A percentile compares a stretch with the other conserved stretches of the same genome.
phyloP scores from a whole-genome alignment of 2,329 filamentous ascomycete genomes.

The Aspergillus brasiliensis region DNA sequence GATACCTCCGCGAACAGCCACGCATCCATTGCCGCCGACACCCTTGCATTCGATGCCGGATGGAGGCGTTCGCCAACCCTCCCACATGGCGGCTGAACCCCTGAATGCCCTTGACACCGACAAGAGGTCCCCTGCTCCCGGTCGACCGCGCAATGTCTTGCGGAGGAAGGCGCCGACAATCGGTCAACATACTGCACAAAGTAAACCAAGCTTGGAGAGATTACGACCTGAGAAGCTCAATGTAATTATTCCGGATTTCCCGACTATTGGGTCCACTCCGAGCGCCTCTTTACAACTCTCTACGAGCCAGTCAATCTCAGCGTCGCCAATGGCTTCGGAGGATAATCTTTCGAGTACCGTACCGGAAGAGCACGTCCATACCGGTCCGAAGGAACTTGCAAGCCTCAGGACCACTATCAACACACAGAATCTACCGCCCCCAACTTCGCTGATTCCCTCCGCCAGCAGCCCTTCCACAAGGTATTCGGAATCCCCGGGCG shows the following conservation, averaged over 20 bases:
- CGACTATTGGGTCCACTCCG: conserved; percentile 21
- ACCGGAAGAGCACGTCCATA: conserved; percentile 19
- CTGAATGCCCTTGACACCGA: conserved; percentile 19
- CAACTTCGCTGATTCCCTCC: conserved; percentile 41
- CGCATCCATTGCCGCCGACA: conserved; percentile 22
- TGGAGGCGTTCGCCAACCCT: conserved; percentile 6
- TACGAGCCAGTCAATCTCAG: conserved; percentile 17
- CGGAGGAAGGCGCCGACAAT: conserved; percentile 47
- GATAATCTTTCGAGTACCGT: conserved; percentile 18
- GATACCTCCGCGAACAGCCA: conserved; percentile 33
- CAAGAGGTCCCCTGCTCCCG: conserved; percentile 21
- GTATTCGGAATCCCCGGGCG: conserved; percentile 49
- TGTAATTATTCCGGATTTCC: conserved; percentile 31
- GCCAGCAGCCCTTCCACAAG: conserved; percentile 49
- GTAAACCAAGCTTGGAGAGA: conserved; percentile 14
- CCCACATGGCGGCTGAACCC: conserved; percentile 11
- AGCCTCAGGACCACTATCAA: conserved; percentile 40
- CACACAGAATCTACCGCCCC: conserved; percentile 39
- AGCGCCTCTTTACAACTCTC: conserved; percentile 12
- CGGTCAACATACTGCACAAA: conserved; percentile 34
- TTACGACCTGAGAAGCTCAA: conserved; percentile 30
- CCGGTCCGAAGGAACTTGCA: conserved; percentile 41
- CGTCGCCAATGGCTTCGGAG: conserved; percentile 18
- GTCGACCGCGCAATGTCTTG: conserved; percentile 42
- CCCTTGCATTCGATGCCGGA: conserved; percentile 6